Evolutionary conservation across 306 rosid genomes (phyloP), one percentile per base, ranked within the genome.

Genomic region (Quercus dentata): DNA sequence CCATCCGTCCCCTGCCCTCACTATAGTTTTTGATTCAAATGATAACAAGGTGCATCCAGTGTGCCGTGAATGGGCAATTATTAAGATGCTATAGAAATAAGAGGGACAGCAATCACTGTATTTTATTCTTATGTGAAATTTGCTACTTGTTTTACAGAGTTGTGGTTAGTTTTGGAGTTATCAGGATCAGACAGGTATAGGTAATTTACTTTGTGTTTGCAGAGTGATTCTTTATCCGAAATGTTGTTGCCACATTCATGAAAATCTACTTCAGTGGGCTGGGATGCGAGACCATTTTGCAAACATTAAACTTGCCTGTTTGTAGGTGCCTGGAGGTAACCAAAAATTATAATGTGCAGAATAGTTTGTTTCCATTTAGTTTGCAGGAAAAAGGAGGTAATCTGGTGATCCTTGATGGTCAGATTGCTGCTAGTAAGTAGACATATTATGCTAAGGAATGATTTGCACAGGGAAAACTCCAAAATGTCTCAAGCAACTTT

Each of bases 391-490:
- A 31, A 80, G 64, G 70, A 71, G 75, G 38, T 41, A 68, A 54
- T 62, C n/a, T 55, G 71, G 51, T 49, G 77, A 49, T 82, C 33
- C 81, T 61, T 83, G 75, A 72, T 56, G 56, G 71, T 68, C 81
- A 65, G 79, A 41, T 67, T 77, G 79, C 54, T 73, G 44, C 70
- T 73, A 82, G 86, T 17, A 44, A 35, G 59, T 8, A 19, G 49
- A 6, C 15, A 56, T 70, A 73, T 76, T 31, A 3, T 38, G 76
- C 62, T 63, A 71, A n/a, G 85, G 80, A 59, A 78, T 67, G 79
- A 65, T 62, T 27, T 84, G 72, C 82, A 92, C 90, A 81, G 94
- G 88, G 80, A 54, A 85, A 44, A 41, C 46, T 41, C 46, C 46
- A 41, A 41, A 41, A 41, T 41, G 46, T 8, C 46, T 8, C 46